Percentiles rank a stretch among this genome's conserved stretches.
Conservation (phyloP, 2,329 filamentous ascomycete species). For the Coniochaeta sp. region DNA sequence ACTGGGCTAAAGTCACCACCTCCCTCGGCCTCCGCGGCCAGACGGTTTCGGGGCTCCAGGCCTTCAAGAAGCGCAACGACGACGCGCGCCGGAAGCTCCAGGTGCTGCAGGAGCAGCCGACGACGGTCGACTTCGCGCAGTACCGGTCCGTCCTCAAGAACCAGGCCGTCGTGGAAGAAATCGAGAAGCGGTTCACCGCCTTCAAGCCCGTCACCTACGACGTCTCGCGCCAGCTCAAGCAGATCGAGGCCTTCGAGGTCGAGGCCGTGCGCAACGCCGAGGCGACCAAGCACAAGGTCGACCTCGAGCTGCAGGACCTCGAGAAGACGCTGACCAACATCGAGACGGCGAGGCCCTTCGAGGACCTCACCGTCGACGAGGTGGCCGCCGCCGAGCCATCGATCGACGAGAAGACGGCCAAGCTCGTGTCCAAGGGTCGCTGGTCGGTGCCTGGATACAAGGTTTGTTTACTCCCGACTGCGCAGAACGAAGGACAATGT, state of each 20-base stretch:
- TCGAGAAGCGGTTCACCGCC: conserved; percentile 86
- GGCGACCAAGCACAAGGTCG: conserved; percentile 93
- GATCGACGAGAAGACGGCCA: conserved; percentile 92
- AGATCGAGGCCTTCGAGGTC: conserved; percentile 95
- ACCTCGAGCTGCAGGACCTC: conserved; percentile 88
- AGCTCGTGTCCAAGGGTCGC: conserved; percentile 95
- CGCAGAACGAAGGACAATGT: conserved; percentile 27
- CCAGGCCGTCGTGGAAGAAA: conserved; percentile 89
- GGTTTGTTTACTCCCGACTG: conserved; percentile 56
- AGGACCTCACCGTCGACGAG: conserved; percentile 96
- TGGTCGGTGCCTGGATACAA: conserved; percentile 99
- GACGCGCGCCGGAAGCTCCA: conserved; percentile 92
- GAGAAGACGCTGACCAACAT: conserved; percentile 96
- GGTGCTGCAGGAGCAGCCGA: conserved; percentile 74
- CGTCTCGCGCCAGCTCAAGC: conserved; percentile 88
- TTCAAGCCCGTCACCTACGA: conserved; percentile 96
- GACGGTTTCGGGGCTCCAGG: conserved; percentile 82
- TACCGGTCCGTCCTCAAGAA: conserved; percentile 95
- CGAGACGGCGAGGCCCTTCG: conserved; percentile 89
- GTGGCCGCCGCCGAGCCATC: conserved; percentile 89
- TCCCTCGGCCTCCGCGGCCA: conserved; percentile 95
- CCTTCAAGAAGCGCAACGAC: conserved; percentile 99
- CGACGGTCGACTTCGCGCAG: conserved; percentile 83
- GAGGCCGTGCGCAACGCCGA: conserved; percentile 96
- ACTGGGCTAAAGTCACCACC: conserved; percentile 92